phyloP scores from a whole-genome alignment of 2,329 filamentous ascomycete species.

The Aspergillus sp. region DNA sequence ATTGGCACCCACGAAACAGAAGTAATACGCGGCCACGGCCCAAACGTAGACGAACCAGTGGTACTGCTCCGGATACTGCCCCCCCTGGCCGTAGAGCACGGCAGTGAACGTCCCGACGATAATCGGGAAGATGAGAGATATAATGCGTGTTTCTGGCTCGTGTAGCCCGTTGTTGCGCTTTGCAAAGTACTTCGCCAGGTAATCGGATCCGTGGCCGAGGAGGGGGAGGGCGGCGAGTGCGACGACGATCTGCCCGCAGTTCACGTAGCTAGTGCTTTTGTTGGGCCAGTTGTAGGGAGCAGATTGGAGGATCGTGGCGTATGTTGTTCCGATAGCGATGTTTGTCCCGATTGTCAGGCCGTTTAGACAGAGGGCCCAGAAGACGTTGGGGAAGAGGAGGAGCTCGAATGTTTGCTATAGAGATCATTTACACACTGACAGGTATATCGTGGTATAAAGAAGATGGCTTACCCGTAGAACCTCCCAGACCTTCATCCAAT shows the following conservation, averaged over 20 bases:
- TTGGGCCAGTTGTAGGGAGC: constrained; percentile 42
- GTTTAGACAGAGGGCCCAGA: constrained; percentile 45
- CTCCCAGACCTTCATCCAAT: constrained; percentile 34
- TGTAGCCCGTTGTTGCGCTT: constrained; percentile 40
- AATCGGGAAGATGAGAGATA: constrained; percentile 37
- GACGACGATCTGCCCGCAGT: constrained; percentile 42
- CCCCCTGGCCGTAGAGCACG: constrained; percentile 42
- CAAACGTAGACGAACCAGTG: constrained; percentile 27
- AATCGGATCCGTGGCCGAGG: constrained; percentile 42
- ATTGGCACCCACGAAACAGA: constrained; percentile 39
- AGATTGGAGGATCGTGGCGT: constrained; percentile 36
- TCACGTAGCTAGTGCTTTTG: constrained; percentile 37
- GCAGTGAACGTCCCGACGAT: constrained; percentile 39
- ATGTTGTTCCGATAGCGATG: constrained; percentile 46
- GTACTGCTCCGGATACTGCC: constrained; percentile 31
- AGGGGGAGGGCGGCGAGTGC: constrained; percentile 41
- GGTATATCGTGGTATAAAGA: neutral
- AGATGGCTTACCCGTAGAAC: constrained; percentile 18
- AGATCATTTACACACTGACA: neutral
- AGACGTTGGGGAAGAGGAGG: constrained; percentile 43
- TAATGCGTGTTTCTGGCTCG: constrained; percentile 41
- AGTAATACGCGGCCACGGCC: constrained; percentile 26
- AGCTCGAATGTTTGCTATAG: constrained; percentile 32
- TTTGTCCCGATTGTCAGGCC: constrained; percentile 43
- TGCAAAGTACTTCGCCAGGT: constrained; percentile 36